A percentile compares a stretch with the other conserved stretches of the same genome.
phyloP scores from a whole-genome alignment of 2,329 filamentous ascomycete species.

The Didymella segeticola region DNA sequence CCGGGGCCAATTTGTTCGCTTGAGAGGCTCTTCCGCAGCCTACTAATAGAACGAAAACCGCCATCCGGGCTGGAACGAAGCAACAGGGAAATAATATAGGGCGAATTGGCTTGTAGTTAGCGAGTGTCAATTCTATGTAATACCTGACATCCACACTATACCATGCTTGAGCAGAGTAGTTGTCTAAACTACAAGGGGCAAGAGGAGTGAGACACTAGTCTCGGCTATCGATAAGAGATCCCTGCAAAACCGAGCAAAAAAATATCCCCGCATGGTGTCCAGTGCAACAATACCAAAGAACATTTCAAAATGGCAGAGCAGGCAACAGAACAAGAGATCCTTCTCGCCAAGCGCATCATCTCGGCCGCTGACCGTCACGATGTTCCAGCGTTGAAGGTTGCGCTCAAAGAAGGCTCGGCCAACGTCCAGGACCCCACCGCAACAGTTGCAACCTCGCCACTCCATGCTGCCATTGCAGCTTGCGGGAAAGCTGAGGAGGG shows the following conservation, averaged over 20 bases:
- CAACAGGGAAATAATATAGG: background rate
- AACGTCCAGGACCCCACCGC: conserved; percentile 48
- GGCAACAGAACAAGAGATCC: conserved; percentile 45
- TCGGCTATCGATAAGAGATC: conserved; percentile 26
- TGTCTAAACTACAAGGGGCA: conserved; percentile 12
- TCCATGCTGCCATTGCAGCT: conserved; percentile 44
- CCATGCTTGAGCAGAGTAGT: too few species aligned
- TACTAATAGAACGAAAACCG: background rate
- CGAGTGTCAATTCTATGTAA: background rate
- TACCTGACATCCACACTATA: background rate
- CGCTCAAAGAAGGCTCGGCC: conserved; percentile 46
- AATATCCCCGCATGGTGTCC: conserved; percentile 1
- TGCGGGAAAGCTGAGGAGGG: conserved; percentile 41
- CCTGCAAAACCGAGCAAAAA: conserved; percentile 17
- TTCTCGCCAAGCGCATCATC: conserved; percentile 48
- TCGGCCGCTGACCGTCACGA: conserved; percentile 46
- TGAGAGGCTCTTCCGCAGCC: background rate
- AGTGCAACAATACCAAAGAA: conserved; percentile 2
- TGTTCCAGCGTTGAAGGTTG: conserved; percentile 39
- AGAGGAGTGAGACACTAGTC: conserved; percentile 17
- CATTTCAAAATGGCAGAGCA: conserved; percentile 36
- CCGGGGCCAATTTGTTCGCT: background rate
- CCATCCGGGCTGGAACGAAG: background rate
- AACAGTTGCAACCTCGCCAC: conserved; percentile 42
- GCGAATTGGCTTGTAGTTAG: background rate